These are phyloP conservation scores for Cladorrhinum sp. DNA, from an alignment of 2,329 filamentous ascomycete species.

Conservation along the genomic window DNA sequence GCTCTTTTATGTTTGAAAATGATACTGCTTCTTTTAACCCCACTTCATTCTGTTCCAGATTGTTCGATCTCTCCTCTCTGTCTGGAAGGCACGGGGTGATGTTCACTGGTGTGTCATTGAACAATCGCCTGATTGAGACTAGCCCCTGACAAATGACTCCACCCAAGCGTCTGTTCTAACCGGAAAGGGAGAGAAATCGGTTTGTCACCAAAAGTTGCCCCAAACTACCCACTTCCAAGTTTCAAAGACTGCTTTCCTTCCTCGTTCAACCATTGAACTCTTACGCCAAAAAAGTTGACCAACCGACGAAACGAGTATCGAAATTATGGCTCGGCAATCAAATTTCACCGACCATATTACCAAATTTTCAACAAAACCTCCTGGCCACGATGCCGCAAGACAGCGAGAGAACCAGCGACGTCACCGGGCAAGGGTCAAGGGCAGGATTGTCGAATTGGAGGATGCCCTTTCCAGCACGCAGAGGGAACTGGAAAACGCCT, in stretches of 20 bases:
- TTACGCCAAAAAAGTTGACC: not conserved
- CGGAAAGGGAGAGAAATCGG: slow-evolving; percentile 14
- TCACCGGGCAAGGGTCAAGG: slow-evolving; percentile 44
- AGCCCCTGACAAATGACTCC: not conserved
- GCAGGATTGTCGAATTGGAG: slow-evolving; percentile 40
- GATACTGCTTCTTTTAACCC: not conserved
- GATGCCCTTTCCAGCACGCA: slow-evolving; percentile 26
- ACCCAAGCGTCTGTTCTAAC: not conserved
- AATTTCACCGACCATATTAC: slow-evolving; percentile 9
- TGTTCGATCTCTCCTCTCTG: not conserved
- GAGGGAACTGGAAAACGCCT: slow-evolving; percentile 23
- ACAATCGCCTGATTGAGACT: slow-evolving; percentile 11
- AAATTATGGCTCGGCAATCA: not conserved
- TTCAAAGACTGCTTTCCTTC: not conserved
- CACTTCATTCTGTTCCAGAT: not conserved
- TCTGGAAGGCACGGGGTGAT: not conserved
- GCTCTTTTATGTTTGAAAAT: too few species aligned
- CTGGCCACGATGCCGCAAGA: slow-evolving; percentile 35
- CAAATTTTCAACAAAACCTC: slow-evolving; percentile 31
- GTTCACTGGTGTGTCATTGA: slow-evolving; percentile 13
- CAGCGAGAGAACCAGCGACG: slow-evolving; percentile 52
- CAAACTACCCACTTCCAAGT: not conserved
- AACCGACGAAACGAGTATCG: not conserved
- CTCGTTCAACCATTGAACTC: not conserved
- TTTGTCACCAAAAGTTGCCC: slow-evolving; percentile 26